phyloP scores from a whole-genome alignment of 2,329 filamentous ascomycete species.

The Chaetomiaceae sp. region DNA sequence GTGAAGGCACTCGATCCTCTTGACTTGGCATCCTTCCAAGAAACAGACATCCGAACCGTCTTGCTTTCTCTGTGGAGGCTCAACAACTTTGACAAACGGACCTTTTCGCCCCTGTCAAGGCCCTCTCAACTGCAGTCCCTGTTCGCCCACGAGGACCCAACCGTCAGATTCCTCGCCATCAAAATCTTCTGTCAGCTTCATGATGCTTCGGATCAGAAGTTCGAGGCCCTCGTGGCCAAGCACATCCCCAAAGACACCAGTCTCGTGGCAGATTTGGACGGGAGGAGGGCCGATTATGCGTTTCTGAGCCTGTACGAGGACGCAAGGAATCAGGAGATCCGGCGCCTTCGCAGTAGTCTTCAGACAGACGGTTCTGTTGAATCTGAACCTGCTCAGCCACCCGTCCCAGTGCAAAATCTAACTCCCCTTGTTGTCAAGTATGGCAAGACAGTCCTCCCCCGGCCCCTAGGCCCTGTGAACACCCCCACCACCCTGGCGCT shows the following conservation, averaged over 20 bases:
- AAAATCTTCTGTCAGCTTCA: slow-evolving; percentile 76
- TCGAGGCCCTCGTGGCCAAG: slow-evolving; percentile 64
- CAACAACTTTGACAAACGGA: slow-evolving; percentile 66
- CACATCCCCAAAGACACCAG: slow-evolving; percentile 58
- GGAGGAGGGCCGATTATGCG: slow-evolving; percentile 67
- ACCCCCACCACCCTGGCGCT: slow-evolving; percentile 54
- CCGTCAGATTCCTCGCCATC: slow-evolving; percentile 75
- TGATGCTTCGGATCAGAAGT: slow-evolving; percentile 71
- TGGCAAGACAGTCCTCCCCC: slow-evolving; percentile 62
- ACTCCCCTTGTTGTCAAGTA: slow-evolving; percentile 60
- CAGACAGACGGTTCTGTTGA: slow-evolving; percentile 19
- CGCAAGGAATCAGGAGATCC: slow-evolving; percentile 44
- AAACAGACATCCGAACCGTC: slow-evolving; percentile 32
- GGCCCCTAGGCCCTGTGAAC: slow-evolving; percentile 46
- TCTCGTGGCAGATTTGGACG: slow-evolving; percentile 70
- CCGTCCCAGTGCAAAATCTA: slow-evolving; percentile 35
- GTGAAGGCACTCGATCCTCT: slow-evolving; percentile 12
- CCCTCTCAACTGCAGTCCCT: slow-evolving; percentile 64
- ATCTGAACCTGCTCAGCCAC: slow-evolving; percentile 17
- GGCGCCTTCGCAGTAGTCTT: slow-evolving; percentile 38
- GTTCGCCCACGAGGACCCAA: slow-evolving; percentile 54
- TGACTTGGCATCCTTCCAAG: slow-evolving; percentile 20
- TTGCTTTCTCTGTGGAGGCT: slow-evolving; percentile 74
- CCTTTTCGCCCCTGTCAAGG: slow-evolving; percentile 54
- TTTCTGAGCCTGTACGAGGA: slow-evolving; percentile 62